phyloP scores from a whole-genome alignment of 192 early-diverging fungal genomes.

The Backusella tuberculispora region DNA sequence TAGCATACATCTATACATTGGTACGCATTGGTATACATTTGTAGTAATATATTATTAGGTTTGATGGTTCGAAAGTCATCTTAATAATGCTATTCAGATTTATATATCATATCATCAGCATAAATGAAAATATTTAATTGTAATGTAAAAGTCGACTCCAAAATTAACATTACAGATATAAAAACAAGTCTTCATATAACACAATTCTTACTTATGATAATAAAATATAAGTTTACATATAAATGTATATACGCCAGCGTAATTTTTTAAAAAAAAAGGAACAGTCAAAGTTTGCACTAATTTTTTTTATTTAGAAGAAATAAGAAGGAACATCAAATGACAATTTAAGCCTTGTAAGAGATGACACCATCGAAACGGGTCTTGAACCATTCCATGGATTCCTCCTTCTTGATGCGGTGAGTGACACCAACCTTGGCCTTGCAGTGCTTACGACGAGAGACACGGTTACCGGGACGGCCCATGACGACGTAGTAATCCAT shows the following conservation, averaged over 20 bases:
- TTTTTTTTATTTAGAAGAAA: slow-evolving; percentile 2
- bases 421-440: slow-evolving; percentile 81
- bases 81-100: no score
- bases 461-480: slow-evolving; percentile 96
- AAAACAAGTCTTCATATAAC: no score
- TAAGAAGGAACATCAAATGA: not conserved
- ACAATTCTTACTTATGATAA: no score
- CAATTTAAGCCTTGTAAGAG: slow-evolving; percentile 77
- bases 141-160: no score
- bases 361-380: slow-evolving; percentile 69
- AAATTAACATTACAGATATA: no score
- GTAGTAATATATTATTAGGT: no score
- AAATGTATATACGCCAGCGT: not conserved
- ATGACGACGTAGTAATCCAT: slow-evolving; percentile 81
- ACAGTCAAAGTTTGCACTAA: slow-evolving; percentile 2
- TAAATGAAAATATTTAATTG: no score
- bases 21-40: no score
- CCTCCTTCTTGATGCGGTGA: slow-evolving; percentile 92
- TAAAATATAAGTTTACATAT: not conserved
- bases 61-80: no score
- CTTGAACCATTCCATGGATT: slow-evolving; percentile 99
- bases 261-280: not conserved
- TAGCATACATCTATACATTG: no score
- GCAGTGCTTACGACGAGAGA: slow-evolving; percentile 91
- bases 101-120: no score